Evolutionary conservation across 257 asterid genomes (phyloP), one percentile per base, ranked within the genome.

Genomic region (Coffea canephora): DNA sequence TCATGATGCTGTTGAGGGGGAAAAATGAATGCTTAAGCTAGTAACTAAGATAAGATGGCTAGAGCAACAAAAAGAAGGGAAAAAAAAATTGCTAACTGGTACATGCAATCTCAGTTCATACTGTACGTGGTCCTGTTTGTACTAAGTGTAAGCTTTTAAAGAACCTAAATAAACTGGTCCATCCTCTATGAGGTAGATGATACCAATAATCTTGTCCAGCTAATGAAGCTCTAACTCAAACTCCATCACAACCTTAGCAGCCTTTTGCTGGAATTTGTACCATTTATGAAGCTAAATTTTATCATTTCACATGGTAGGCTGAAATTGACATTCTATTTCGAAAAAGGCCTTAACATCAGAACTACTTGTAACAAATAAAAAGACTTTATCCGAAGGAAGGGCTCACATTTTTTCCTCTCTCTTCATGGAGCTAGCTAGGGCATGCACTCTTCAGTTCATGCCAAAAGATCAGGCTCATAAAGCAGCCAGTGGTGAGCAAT

Each of bases 111-210:
- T 82, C 76, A 86, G 77, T 89, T 90, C 81, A 85, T 74, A 81
- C 43, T 77, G 49, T 25, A 78, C 69, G 96, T 93, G 97, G 97
- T 89, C 96, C 96, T 68, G 25, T 86, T 82, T 72, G 83, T 82
- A 88, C 89, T 83, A 84, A 82, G 82, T 90, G 89, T 88, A 84
- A 89, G 90, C 94, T 90, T 90, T 91, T 80, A 87, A 87, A 21
- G 87, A 87, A 82, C 78, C 90, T 88, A 73, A 71, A 14, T 83
- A 73, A 71, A 14, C 82, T 90, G 97, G 97, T 93, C 97, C 97
- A 86, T 88, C 84, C 75, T 87, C 89, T 89, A 84, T 69, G 69
- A 82, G 72, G 84, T 83, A 82, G 83, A 83, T 84, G 83, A 85
- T 80, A 50, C 81, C 88, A 85, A 87, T 86, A 69, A 88, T 88